Evolutionary conservation across 1,139 yeast genomes (phyloP).

Genomic region (Saccharomycopsis hybrid): DNA sequence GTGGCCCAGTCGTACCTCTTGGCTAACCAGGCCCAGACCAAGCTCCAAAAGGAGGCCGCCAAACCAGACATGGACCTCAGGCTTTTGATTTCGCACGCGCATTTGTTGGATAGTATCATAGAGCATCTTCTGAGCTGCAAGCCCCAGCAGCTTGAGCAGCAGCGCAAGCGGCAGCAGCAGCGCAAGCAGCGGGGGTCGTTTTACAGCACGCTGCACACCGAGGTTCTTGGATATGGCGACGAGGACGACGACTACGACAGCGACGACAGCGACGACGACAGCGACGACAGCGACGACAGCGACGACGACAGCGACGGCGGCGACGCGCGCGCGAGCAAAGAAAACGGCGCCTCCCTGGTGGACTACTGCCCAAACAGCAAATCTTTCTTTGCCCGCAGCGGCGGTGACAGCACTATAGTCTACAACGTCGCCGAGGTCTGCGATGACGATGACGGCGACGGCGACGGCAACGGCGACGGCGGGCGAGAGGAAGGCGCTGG

Average conservation of each 20-base stretch:
- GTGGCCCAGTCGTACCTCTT: constrained; percentile 54
- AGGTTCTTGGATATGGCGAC: constrained; percentile 2
- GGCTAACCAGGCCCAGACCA: constrained; percentile 63
- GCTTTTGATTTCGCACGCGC: constrained; percentile 67
- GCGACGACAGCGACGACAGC: not conserved
- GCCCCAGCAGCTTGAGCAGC: not conserved
- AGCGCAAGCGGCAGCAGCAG: not conserved
- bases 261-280: constrained; percentile 5
- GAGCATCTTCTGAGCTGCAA: constrained; percentile 29
- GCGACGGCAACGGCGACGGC: not conserved
- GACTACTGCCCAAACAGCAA: constrained; percentile 24
- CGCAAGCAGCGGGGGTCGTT: not conserved
- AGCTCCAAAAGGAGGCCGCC: constrained; percentile 61
- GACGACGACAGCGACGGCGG: not conserved
- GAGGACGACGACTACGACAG: constrained; percentile 8
- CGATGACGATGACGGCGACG: constrained; percentile 7
- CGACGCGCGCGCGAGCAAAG: constrained; percentile 26
- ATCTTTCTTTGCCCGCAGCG: constrained; percentile 34
- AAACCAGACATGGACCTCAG: constrained; percentile 56
- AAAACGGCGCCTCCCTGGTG: not conserved
- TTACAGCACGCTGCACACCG: not conserved
- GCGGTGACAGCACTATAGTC: constrained; percentile 28
- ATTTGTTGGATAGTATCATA: constrained; percentile 64
- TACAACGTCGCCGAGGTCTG: constrained; percentile 26
- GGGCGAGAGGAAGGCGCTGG: not conserved